A percentile compares a stretch with the other conserved stretches of the same genome.
Conservation (phyloP, 78 protist species). For the slime mould (Dictyostelium discoideum) region DNA sequence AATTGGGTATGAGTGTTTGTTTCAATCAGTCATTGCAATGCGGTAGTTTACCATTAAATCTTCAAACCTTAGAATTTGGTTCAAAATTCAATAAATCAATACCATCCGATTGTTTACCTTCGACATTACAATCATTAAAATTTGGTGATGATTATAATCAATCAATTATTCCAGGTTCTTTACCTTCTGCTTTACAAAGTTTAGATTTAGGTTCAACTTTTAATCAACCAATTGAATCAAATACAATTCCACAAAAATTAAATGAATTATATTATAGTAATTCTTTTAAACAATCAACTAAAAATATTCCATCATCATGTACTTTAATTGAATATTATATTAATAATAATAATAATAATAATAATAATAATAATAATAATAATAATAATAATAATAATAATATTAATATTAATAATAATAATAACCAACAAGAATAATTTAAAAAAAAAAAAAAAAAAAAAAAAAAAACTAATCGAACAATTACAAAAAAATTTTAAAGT, state of each 20-base stretch:
- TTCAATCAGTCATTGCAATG: not conserved
- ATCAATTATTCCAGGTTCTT: not conserved
- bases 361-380: not conserved
- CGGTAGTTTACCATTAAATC: not conserved
- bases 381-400: not conserved
- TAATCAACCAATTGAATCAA: not conserved
- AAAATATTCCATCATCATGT: not conserved
- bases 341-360: not conserved
- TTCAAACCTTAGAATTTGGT: not conserved
- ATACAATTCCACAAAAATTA: not conserved
- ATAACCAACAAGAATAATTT: not conserved
- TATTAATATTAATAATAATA: not conserved
- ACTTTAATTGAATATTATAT: not conserved
- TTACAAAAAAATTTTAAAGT: not conserved
- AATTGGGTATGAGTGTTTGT: not conserved
- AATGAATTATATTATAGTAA: not conserved
- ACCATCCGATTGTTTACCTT: not conserved
- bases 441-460: not conserved
- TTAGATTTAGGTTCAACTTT: conserved; percentile 13
- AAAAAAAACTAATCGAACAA: not conserved
- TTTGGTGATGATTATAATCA: conserved; percentile 15
- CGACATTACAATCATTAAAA: not conserved
- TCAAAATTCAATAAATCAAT: conserved; percentile 13
- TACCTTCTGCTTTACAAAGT: not conserved
- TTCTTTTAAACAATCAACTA: not conserved